Conservation (phyloP, 345 rosid genomes). For the Mangifera indica region DNA sequence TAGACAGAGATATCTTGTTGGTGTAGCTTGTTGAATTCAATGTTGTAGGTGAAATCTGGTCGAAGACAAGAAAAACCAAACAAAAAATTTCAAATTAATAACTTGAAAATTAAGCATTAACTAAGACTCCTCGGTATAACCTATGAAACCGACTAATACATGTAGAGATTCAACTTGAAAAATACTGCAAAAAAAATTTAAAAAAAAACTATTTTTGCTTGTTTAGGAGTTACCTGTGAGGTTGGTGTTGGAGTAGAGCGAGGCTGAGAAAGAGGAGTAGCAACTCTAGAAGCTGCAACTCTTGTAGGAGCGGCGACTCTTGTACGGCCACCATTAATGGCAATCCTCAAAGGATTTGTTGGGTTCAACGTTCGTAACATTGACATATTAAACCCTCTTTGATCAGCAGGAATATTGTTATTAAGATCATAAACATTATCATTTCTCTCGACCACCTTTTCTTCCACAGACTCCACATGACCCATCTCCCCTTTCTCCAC, state of each 20-base stretch:
- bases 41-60: slow-evolving; percentile 56
- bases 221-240: slow-evolving; percentile 84
- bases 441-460: slow-evolving; percentile 20
- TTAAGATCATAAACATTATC: too few species aligned
- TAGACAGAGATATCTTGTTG: slow-evolving; percentile 65
- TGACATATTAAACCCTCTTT: slow-evolving; percentile 36
- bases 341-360: slow-evolving; percentile 79
- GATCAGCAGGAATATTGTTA: slow-evolving; percentile 7
- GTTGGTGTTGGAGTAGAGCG: slow-evolving; percentile 74
- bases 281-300: slow-evolving; percentile 27
- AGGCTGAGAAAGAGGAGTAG: slow-evolving; percentile 56
- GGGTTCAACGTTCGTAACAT: slow-evolving; percentile 73
- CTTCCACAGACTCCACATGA: slow-evolving; percentile 9
- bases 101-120: too few species aligned
- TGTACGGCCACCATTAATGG: slow-evolving; percentile 38
- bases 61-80: neutral
- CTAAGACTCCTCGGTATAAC: too few species aligned
- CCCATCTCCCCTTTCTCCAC: slow-evolving; percentile 52
- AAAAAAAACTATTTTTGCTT: too few species aligned
- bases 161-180: neutral
- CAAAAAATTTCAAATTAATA: too few species aligned
- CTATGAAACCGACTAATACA: too few species aligned
- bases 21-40: slow-evolving; percentile 82
- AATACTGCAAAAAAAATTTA: too few species aligned
- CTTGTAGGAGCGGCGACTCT: slow-evolving; percentile 45